Base-by-base conservation (phyloP, 164 flowering plant genomes). In the Dillenia suffruticosa region DNA sequence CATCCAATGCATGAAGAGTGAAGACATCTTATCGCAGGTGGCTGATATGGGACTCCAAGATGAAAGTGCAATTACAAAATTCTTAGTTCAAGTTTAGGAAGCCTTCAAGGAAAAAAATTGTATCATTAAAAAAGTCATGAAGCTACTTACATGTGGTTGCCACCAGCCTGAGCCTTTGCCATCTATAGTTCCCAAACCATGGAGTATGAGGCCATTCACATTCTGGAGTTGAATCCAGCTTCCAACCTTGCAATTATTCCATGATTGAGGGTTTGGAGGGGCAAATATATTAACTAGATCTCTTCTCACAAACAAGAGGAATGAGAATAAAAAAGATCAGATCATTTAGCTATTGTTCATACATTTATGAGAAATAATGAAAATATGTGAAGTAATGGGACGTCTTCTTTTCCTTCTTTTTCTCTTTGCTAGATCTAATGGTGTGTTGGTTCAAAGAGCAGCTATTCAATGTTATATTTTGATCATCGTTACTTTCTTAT, bases 101-200 rank as follows among this genome's bases (percentile, higher is more conserved):
- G 10, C 5, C 1, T n/a, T 8, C 22, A 7, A 15, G 11, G 9
- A 7, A 12, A 26, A 4, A 52, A 12, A 52, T 15, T 14, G 22
- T 8, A 13, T 15, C 10, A 16, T 52, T 52, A 17, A 6, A 9
- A 26, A 26, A 12, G 22, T n/a, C 5, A 52, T 52, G 17, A 14
- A 52, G 55, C 12, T 8, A 15, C 55, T 5, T 26, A 52, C 54
- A 51, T 51, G 10, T 12, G 6, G 14, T 51, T 51, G 1, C 57
- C 64, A 62, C 64, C 64, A 62, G 14, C 12, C 48, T 10, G 32
- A 24, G 7, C 64, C 64, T 49, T 44, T 47, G 15, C 57, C 64
- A 44, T 62, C 64, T 14, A 62, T 45, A 12, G 14, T 19, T 40
- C 64, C 57, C 8, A 47, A 17, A 15, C 64, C 57, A 8, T 52